Conservation (phyloP, 2,329 filamentous ascomycete species). For the Chaetothyriales sp. region DNA sequence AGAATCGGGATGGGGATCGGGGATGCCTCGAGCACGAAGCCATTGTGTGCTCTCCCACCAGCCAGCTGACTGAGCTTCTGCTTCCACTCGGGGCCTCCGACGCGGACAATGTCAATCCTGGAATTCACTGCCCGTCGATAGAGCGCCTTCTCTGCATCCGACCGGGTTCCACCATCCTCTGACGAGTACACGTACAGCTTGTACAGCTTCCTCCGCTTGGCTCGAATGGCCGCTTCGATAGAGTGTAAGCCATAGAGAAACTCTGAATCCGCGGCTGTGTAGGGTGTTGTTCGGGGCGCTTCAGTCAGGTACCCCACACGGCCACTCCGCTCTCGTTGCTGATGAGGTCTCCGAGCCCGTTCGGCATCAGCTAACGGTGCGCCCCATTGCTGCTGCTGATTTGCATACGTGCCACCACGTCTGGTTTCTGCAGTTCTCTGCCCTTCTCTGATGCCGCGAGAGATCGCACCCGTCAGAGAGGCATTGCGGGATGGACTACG, state of each 20-base stretch:
- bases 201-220: conserved; percentile 58
- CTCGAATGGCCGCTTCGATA: conserved; percentile 62
- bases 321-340: neutral
- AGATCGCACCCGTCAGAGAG: conserved; percentile 54
- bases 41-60: conserved; percentile 72
- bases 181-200: conserved; percentile 59
- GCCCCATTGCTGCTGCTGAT: neutral
- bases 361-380: neutral
- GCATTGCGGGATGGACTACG: conserved; percentile 19
- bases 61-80: conserved; percentile 71
- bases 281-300: conserved; percentile 34
- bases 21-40: conserved; percentile 73
- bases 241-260: conserved; percentile 78
- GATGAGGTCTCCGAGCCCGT: neutral
- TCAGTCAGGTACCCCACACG: neutral
- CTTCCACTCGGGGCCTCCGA: conserved; percentile 38
- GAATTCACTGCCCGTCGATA: conserved; percentile 5
- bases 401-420: neutral
- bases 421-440: conserved; percentile 3
- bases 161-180: neutral
- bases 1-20: conserved; percentile 51
- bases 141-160: conserved; percentile 2
- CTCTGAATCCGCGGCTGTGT: conserved; percentile 75
- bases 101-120: conserved; percentile 4
- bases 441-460: conserved; percentile 44